Percentiles rank a stretch among this genome's conserved stretches.
Evolutionary conservation across 495 filamentous ascomycete species (phyloP).

Genomic region (Neurospora sp.): DNA sequence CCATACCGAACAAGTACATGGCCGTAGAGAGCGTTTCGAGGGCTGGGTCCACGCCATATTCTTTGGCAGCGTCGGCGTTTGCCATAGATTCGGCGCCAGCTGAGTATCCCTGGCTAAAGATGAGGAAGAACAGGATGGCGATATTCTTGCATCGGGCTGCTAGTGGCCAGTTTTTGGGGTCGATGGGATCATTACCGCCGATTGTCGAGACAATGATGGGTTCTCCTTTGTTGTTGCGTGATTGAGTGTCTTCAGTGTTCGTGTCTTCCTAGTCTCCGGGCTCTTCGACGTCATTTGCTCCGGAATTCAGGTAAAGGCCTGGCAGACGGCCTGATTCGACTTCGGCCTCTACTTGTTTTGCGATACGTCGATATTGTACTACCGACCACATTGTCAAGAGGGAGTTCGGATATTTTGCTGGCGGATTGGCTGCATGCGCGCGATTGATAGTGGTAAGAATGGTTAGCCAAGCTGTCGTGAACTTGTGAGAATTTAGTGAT

Average conservation of each 20-base stretch:
- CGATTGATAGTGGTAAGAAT: not conserved
- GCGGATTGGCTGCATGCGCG: not conserved
- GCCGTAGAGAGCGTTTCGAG: conserved; percentile 23
- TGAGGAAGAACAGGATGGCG: conserved; percentile 28
- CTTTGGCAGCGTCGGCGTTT: conserved; percentile 16
- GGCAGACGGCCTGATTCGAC: not conserved
- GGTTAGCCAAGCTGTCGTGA: not conserved
- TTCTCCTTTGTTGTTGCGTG: conserved; percentile 4
- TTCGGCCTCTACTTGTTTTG: not conserved
- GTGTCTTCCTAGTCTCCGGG: not conserved
- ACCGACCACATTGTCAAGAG: conserved; percentile 3
- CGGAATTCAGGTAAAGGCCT: not conserved
- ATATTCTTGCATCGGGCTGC: conserved; percentile 19
- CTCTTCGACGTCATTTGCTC: not conserved
- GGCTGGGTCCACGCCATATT: conserved; percentile 19
- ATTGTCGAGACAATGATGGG: conserved; percentile 1
- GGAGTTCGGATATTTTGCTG: not conserved
- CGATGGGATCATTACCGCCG: conserved; percentile 12
- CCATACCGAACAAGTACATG: conserved; percentile 23
- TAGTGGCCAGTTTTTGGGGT: conserved; percentile 26
- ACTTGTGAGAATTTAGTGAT: not conserved
- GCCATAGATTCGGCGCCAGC: conserved; percentile 25
- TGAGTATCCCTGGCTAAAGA: conserved; percentile 23
- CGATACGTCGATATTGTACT: conserved; percentile 5
- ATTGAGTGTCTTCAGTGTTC: not conserved